Evolutionary conservation across 116 monocot genomes (phyloP).

Genomic region (Cymodocea nodosa): DNA sequence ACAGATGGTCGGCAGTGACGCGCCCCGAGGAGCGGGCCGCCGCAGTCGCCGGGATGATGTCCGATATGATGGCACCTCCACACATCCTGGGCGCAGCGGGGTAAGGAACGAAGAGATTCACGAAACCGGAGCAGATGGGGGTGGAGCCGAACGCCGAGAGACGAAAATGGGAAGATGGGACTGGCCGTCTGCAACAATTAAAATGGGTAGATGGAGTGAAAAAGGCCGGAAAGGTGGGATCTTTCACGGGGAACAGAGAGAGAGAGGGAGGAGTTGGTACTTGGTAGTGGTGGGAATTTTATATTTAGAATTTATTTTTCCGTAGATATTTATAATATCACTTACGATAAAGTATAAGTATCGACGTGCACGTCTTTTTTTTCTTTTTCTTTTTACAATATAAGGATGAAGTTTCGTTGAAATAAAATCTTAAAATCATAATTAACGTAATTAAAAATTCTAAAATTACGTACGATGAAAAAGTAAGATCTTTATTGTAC

Average conservation of each 20-base stretch:
- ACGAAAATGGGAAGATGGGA: not conserved
- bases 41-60: conserved; percentile 2
- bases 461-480: too few relatives aligned
- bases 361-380: too few relatives aligned
- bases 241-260: not conserved
- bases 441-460: too few relatives aligned
- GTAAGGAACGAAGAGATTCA: not conserved
- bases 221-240: not conserved
- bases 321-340: too few relatives aligned
- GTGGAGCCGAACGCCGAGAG: not conserved
- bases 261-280: too few relatives aligned
- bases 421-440: too few relatives aligned
- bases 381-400: too few relatives aligned
- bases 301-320: too few relatives aligned
- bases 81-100: conserved; percentile 6
- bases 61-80: conserved; percentile 13
- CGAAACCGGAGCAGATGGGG: not conserved
- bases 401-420: too few relatives aligned
- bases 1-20: conserved; percentile 25
- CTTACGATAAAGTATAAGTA: too few relatives aligned
- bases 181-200: not conserved
- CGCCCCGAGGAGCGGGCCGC: conserved; percentile 8
- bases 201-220: not conserved
- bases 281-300: too few relatives aligned
- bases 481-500: too few relatives aligned